Base-by-base conservation (phyloP, 768 basidiomycete genomes). In the Pleurotus cornucopiae region DNA sequence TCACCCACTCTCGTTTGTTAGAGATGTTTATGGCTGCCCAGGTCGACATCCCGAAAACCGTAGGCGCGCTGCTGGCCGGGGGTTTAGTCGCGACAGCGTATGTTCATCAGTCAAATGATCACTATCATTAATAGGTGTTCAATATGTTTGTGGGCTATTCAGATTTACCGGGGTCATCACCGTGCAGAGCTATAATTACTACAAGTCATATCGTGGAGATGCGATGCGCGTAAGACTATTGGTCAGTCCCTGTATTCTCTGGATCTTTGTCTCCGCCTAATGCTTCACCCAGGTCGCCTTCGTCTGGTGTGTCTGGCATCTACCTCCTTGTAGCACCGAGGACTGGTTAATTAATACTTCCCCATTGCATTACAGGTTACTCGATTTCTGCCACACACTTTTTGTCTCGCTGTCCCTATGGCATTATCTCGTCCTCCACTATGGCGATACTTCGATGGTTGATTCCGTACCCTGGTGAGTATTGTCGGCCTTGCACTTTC, bases 401-500 rank as follows among this genome's bases (percentile, higher is more conserved):
- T 66, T 79, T 58, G 70, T 80, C 39, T 70, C 68, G 47, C 54
- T 64, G 18, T 71, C 76, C 1, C 62, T 78, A 43, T 76, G 77
- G 73, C 69, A 69, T 11, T 76, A 75, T 47, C 62, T 83, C 2
- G 76, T 83, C 54, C 51, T 57, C 0, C 64, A 76, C 57, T 83
- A 72, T 41, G 81, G 81, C 0, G 58, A 75, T 6, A 53, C 53
- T 2, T 47, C 54, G 2, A 68, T 64, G 26, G 74, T 79, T 37
- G 75, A 81, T 56, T 63, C 54, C 13, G 76, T 83, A 47, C 74
- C 79, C 13, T 72, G 73, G 82, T 81, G 57, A 13, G 68, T 58
- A 9, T 26, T 20, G 11, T 46, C 23, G 2, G 12, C 21, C 25
- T 30, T 49, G 18, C 30, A 20, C 30, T 7, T 13, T 14, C 30